These are phyloP conservation scores for Talaromyces piceae DNA, from an alignment of 2,329 filamentous ascomycete genomes.

Conservation along the genomic window DNA sequence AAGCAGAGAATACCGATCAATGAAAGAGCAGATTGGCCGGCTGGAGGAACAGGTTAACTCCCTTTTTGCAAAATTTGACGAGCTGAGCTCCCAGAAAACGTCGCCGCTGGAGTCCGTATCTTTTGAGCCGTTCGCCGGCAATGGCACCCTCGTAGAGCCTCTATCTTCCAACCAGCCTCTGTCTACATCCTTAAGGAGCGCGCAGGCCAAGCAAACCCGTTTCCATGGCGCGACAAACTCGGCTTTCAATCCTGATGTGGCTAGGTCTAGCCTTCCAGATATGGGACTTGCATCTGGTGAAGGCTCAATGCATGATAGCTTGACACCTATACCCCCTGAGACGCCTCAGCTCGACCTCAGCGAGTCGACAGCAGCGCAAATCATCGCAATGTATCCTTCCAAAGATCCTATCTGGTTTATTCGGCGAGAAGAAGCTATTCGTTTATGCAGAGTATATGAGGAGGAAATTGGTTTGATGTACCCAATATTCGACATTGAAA, in stretches of 20 bases:
- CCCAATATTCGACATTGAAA: slow-evolving; percentile 69
- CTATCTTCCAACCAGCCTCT: slow-evolving; percentile 27
- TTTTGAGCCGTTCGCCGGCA: slow-evolving; percentile 29
- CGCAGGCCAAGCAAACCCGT: slow-evolving; percentile 47
- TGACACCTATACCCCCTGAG: slow-evolving; percentile 44
- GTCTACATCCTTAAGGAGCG: slow-evolving; percentile 22
- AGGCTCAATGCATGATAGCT: slow-evolving; percentile 55
- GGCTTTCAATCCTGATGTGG: slow-evolving; percentile 77
- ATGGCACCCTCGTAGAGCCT: slow-evolving; percentile 28
- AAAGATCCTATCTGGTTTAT: slow-evolving; percentile 77
- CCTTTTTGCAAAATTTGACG: slow-evolving; percentile 64
- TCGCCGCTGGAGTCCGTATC: slow-evolving; percentile 24
- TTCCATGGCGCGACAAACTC: slow-evolving; percentile 83
- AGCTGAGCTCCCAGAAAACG: slow-evolving; percentile 49
- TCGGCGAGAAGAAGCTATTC: slow-evolving; percentile 68
- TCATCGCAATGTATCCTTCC: slow-evolving; percentile 35
- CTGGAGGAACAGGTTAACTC: slow-evolving; percentile 80
- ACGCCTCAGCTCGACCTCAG: slow-evolving; percentile 29
- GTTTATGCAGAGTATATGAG: slow-evolving; percentile 71
- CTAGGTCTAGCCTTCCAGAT: slow-evolving; percentile 75
- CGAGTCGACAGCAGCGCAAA: slow-evolving; percentile 22
- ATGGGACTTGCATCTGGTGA: slow-evolving; percentile 71
- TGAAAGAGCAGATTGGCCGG: slow-evolving; percentile 64
- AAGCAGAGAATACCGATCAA: slow-evolving; percentile 68
- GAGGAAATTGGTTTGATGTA: slow-evolving; percentile 93